Percentiles rank a stretch among this genome's conserved stretches.
Conservation (phyloP, 371 early-diverging fungal species). For the Mucor piriformis region DNA sequence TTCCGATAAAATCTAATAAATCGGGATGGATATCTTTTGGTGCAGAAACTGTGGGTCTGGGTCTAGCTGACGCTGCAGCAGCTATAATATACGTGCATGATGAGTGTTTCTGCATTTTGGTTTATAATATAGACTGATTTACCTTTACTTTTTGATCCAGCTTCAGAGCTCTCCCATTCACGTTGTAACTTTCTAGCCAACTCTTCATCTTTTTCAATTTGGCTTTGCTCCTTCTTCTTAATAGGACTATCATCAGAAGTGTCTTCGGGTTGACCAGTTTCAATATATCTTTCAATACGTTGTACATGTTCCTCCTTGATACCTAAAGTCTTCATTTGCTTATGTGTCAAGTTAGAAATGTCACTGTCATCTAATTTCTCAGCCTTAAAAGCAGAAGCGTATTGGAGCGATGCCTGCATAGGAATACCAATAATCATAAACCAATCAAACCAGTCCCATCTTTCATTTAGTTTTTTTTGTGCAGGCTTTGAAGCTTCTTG, state of each 20-base stretch:
- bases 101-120: too few relatives aligned
- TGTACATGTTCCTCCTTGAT: slow-evolving; percentile 84
- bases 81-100: background rate
- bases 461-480: slow-evolving; percentile 53
- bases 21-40: slow-evolving; percentile 51
- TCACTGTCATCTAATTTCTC: slow-evolving; percentile 82
- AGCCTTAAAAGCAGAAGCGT: slow-evolving; percentile 80
- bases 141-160: slow-evolving; percentile 25
- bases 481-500: slow-evolving; percentile 19
- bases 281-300: slow-evolving; percentile 69
- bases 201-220: slow-evolving; percentile 63
- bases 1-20: slow-evolving; percentile 38
- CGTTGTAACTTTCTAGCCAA: slow-evolving; percentile 74
- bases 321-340: slow-evolving; percentile 75
- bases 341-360: slow-evolving; percentile 73
- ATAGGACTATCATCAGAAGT: slow-evolving; percentile 40
- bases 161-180: slow-evolving; percentile 47
- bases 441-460: slow-evolving; percentile 92
- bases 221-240: slow-evolving; percentile 24
- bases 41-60: slow-evolving; percentile 47
- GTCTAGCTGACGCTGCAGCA: slow-evolving; percentile 31
- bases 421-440: slow-evolving; percentile 78
- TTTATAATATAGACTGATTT: too few relatives aligned
- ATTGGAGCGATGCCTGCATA: slow-evolving; percentile 70
- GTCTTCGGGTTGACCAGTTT: slow-evolving; percentile 43